A percentile compares a stretch with the other conserved stretches of the same genome.
These are phyloP conservation scores for Torulaspora franciscae DNA, from an alignment of 805 yeast genomes.

Conservation along the genomic window DNA sequence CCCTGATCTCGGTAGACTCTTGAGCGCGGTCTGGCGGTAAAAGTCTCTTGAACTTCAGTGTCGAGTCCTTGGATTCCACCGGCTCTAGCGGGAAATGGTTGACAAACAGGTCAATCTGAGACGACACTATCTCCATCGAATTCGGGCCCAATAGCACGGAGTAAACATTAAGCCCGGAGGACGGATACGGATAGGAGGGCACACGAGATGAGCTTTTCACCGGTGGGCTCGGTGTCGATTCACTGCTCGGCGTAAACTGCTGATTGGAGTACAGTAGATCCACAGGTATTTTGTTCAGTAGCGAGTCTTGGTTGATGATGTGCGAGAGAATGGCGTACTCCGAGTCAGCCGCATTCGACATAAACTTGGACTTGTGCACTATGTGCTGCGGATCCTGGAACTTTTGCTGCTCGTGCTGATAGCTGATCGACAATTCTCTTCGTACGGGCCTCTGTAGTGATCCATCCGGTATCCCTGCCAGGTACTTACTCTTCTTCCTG, in stretches of 20 bases:
- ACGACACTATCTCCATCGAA: slow-evolving; percentile 25
- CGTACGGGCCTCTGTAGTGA: slow-evolving; percentile 17
- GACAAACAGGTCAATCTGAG: slow-evolving; percentile 26
- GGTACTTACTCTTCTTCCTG: slow-evolving; percentile 75
- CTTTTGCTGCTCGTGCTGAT: slow-evolving; percentile 22
- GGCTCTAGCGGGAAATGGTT: slow-evolving; percentile 34
- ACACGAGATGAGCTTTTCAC: slow-evolving; percentile 10
- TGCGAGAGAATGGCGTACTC: slow-evolving; percentile 67
- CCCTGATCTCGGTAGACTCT: slow-evolving; percentile 12
- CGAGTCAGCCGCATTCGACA: slow-evolving; percentile 66
- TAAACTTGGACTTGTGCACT: slow-evolving; percentile 41
- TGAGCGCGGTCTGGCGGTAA: slow-evolving; percentile 16
- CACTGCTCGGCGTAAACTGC: slow-evolving; percentile 2
- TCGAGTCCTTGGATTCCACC: slow-evolving; percentile 16
- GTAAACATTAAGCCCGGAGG: slow-evolving; percentile 23
- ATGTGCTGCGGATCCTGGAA: slow-evolving; percentile 23
- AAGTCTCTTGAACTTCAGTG: slow-evolving; percentile 24
- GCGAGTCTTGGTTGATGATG: slow-evolving; percentile 45
- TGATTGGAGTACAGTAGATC: slow-evolving; percentile 20
- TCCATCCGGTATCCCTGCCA: slow-evolving; percentile 52
- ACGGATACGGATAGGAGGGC: slow-evolving; percentile 20
- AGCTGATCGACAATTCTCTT: slow-evolving; percentile 6
- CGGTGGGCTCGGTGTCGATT: slow-evolving; percentile 2
- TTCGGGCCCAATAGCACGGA: slow-evolving; percentile 29
- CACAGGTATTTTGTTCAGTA: slow-evolving; percentile 26